Conservation (phyloP, 768 basidiomycete genomes). For the Thelephora ganbajun region DNA sequence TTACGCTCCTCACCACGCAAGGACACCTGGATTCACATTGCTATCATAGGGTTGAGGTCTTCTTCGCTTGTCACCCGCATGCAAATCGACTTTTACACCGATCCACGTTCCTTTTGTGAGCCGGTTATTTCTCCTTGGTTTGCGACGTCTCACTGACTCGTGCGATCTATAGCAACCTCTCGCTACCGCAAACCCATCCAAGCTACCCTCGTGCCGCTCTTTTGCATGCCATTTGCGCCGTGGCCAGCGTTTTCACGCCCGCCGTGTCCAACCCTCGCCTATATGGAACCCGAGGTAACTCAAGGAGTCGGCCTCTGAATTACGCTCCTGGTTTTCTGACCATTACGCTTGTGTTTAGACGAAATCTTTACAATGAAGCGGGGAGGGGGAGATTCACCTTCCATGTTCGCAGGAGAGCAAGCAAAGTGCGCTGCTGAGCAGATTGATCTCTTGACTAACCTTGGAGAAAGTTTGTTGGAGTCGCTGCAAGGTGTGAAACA, state of each 20-base stretch:
- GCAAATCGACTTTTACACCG: constrained; percentile 58
- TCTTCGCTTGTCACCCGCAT: constrained; percentile 69
- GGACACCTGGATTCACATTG: background rate
- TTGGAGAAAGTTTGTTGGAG: constrained; percentile 43
- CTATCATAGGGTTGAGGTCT: constrained; percentile 48
- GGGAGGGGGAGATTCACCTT: constrained; percentile 30
- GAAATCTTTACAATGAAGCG: constrained; percentile 40
- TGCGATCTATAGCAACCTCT: constrained; percentile 17
- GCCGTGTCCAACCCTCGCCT: constrained; percentile 41
- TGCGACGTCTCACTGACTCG: background rate
- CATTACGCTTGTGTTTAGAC: constrained; percentile 17
- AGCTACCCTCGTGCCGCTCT: constrained; percentile 60
- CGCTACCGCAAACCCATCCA: constrained; percentile 50
- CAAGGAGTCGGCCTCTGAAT: constrained; percentile 13
- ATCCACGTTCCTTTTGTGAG: constrained; percentile 44
- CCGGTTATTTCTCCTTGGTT: background rate
- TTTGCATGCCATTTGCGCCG: constrained; percentile 80
- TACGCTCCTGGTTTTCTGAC: background rate
- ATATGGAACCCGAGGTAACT: constrained; percentile 27
- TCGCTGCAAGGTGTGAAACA: constrained; percentile 41
- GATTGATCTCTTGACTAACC: constrained; percentile 29
- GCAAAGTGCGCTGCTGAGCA: constrained; percentile 39
- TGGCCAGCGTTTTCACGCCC: constrained; percentile 63
- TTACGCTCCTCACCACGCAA: background rate
- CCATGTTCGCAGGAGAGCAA: constrained; percentile 55